phyloP scores from a whole-genome alignment of 164 flowering plant species.

The Litsea cubeba region DNA sequence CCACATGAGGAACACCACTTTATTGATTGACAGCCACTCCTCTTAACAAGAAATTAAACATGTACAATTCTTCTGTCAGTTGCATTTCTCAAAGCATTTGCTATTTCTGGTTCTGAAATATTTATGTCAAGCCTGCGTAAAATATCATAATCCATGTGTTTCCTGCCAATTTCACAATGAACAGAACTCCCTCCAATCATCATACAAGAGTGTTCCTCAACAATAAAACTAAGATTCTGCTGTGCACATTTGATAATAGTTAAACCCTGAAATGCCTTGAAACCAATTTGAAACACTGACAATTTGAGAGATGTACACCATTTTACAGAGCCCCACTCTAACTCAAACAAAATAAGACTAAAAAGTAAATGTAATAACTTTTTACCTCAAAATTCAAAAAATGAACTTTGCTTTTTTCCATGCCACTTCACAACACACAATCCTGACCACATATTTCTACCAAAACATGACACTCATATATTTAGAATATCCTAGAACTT shows the following conservation, averaged over 20 bases:
- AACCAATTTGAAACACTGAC: no score
- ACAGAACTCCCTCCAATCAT: conserved; percentile 48
- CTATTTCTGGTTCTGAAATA: conserved; percentile 57
- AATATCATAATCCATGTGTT: conserved; percentile 32
- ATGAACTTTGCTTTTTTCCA: no score
- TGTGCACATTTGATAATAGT: conserved; percentile 53
- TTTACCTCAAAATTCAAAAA: no score
- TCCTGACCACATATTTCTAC: no score
- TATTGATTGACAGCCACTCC: conserved; percentile 54
- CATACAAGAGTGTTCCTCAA: conserved; percentile 36
- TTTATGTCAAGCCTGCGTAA: conserved; percentile 49
- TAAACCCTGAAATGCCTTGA: conserved; percentile 58
- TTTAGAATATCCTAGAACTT: no score
- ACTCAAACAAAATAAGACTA: no score
- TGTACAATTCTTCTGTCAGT: conserved; percentile 52
- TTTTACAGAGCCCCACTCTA: no score
- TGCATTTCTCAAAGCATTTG: conserved; percentile 37
- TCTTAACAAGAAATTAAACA: conserved; percentile 43
- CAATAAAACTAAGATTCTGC: conserved; percentile 36
- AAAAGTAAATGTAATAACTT: no score
- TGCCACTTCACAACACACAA: no score
- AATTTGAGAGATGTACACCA: no score
- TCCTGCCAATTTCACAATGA: conserved; percentile 37
- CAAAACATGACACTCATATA: no score
- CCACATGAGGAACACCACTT: conserved; percentile 44